phyloP scores from a whole-genome alignment of 768 basidiomycete species.

The Pisolithus orientalis region DNA sequence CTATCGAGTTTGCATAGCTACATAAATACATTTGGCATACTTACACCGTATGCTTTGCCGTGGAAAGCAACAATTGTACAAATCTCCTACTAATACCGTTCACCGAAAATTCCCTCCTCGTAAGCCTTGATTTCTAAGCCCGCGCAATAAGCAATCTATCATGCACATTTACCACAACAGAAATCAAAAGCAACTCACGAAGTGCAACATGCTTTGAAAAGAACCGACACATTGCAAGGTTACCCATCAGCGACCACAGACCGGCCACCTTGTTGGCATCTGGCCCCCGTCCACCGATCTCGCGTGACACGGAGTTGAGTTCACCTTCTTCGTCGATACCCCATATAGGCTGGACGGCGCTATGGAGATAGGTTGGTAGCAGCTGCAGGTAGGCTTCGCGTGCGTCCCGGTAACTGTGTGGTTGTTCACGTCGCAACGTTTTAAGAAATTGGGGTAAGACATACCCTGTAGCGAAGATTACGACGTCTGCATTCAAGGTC shows the following conservation, averaged over 20 bases:
- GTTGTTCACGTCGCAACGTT: constrained; percentile 4
- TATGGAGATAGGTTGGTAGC: constrained; percentile 13
- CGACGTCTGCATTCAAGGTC: constrained; percentile 43
- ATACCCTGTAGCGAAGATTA: constrained; percentile 47
- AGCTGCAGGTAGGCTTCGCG: constrained; percentile 15
- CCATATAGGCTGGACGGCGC: constrained; percentile 22
- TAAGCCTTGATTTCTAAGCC: constrained; percentile 62
- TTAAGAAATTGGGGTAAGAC: not conserved
- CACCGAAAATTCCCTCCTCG: constrained; percentile 40
- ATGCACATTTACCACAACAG: not conserved
- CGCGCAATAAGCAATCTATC: not conserved
- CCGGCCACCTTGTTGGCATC: constrained; percentile 13
- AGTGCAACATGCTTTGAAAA: constrained; percentile 62
- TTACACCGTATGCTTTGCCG: no score
- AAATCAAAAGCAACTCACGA: constrained; percentile 37
- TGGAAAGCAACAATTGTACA: not conserved
- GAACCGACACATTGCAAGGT: constrained; percentile 57
- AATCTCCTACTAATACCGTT: constrained; percentile 9
- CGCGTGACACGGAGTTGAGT: constrained; percentile 29
- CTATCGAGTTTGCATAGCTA: no score
- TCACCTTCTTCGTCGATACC: constrained; percentile 29
- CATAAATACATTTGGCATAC: no score
- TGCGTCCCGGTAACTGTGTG: constrained; percentile 11
- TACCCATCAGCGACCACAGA: constrained; percentile 61
- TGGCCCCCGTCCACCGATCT: constrained; percentile 35